Base-by-base conservation (phyloP, 2,329 filamentous ascomycete genomes). In the Lachnellula arida region DNA sequence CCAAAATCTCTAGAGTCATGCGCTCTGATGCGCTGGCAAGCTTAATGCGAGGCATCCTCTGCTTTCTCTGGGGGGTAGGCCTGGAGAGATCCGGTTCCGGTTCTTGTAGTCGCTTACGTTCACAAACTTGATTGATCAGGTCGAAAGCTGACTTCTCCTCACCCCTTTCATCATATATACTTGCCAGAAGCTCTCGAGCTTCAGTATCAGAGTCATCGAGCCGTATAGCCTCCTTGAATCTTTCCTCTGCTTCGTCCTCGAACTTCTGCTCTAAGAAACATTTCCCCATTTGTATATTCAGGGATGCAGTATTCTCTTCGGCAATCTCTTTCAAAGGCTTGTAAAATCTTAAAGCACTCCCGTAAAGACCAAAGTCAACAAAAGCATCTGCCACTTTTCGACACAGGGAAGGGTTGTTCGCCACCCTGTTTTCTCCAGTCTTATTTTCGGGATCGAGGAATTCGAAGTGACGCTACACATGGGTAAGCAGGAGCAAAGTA, bases 391-490 rank as follows among this genome's bases (percentile, higher is more conserved):
- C 86, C 25, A 81, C 80, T 60, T 95, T 87, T 59, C 87, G 83
- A 62, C 93, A 87, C n/a, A 96, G 79, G 70, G 95, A 88, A 14
- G 85, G 82, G 65, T 89, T 91, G 5, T 89, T 83, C 51, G 78
- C 78, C 7, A 90, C 76, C 34, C 71, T 65, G 70, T 78, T 51
- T 69, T 77, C 67, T 72, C 72, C 70, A 76, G 70, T 52, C 70
- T 74, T 60, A 47, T 86, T 80, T 6, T 79, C 15, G 2, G 88
- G 85, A 49, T 89, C 81, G 28, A 97, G 77, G 75, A 86, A 85
- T 57, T 81, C 74, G 55, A 93, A 77, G 67, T 93, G 89, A 60
- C 74, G 73, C 82, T 87, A 62, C 12, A 53, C 39, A 51, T 37
- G 49, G 35, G 49, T 64, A 55, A 59, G 50, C 14, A 49, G 19